These are phyloP conservation scores for Mortierella alpina DNA, from an alignment of 192 early-diverging fungal species.

Conservation along the genomic window DNA sequence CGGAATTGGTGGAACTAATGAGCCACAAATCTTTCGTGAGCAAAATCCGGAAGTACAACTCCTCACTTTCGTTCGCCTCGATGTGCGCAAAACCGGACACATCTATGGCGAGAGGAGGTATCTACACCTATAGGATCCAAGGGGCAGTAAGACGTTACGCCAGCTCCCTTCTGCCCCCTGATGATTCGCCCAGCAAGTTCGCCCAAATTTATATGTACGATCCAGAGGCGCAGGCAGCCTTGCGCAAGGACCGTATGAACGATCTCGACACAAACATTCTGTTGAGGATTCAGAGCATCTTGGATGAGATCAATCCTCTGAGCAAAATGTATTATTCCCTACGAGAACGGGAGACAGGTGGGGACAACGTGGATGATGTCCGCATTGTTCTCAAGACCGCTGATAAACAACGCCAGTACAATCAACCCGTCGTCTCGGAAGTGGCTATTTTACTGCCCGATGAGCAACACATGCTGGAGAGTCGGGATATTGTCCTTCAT, in stretches of 20 bases:
- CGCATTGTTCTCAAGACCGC: background rate
- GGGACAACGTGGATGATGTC: background rate
- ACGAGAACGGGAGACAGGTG: background rate
- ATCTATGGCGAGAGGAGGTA: background rate
- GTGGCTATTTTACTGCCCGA: slow-evolving; percentile 3
- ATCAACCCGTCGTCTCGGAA: too few relatives aligned
- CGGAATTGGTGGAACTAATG: too few relatives aligned
- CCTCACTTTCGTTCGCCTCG: slow-evolving; percentile 28
- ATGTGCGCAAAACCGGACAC: background rate
- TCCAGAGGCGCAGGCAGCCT: background rate
- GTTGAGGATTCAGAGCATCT: background rate
- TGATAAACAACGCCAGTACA: background rate
- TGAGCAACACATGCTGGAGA: background rate
- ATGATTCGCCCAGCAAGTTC: background rate
- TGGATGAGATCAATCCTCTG: slow-evolving; percentile 4
- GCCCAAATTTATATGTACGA: slow-evolving; percentile 25
- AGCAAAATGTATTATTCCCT: background rate
- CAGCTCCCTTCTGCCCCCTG: background rate
- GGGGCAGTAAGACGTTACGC: slow-evolving; percentile 8
- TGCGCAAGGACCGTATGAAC: background rate
- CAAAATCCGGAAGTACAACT: slow-evolving; percentile 33
- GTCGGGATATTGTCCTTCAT: slow-evolving; percentile 19
- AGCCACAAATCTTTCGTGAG: too few relatives aligned
- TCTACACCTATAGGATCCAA: slow-evolving; percentile 16
- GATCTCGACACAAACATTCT: background rate